phyloP scores from a whole-genome alignment of 2,329 filamentous ascomycete species.

The Talaromyces amestolkiae region DNA sequence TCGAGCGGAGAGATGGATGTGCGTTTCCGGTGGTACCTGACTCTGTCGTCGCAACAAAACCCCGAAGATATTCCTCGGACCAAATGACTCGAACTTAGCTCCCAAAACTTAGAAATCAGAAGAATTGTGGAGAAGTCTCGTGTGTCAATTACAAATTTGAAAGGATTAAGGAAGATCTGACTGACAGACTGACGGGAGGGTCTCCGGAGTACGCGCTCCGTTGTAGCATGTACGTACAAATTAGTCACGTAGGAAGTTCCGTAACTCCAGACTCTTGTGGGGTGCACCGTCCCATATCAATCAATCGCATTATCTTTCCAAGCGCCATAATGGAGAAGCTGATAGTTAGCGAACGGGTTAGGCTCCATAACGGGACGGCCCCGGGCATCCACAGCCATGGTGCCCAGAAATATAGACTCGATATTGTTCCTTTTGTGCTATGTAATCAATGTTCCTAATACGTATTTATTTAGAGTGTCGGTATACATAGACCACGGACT shows the following conservation, averaged over 20 bases:
- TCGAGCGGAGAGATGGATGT: background rate
- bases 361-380: conserved; percentile 1
- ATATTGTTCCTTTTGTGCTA: background rate
- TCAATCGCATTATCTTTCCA: background rate
- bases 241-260: background rate
- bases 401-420: background rate
- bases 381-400: background rate
- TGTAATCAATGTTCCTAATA: background rate
- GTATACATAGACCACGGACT: too few relatives aligned
- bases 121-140: background rate
- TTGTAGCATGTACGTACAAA: background rate
- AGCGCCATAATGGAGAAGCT: background rate
- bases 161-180: background rate
- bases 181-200: background rate
- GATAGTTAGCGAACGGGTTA: background rate
- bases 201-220: background rate
- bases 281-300: background rate
- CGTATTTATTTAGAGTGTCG: background rate
- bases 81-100: background rate
- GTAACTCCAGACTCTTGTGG: background rate
- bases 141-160: background rate
- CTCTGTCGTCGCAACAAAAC: background rate
- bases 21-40: background rate
- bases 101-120: background rate
- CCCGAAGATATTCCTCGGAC: background rate